phyloP scores from a whole-genome alignment of 2,329 filamentous ascomycete genomes.

The Fusarium sambucinum region DNA sequence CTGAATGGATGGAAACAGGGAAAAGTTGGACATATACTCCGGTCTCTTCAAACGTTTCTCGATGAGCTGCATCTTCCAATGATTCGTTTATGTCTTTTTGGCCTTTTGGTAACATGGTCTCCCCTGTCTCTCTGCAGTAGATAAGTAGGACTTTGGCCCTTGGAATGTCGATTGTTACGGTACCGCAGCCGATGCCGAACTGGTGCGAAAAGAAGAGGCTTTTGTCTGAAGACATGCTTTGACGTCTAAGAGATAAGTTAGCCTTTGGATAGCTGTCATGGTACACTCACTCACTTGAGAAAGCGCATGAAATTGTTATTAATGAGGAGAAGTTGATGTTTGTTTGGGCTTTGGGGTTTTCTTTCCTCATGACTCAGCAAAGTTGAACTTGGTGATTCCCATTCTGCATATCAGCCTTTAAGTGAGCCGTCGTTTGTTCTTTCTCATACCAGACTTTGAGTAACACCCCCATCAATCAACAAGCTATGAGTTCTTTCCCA shows the following conservation, averaged over 20 bases:
- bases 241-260: too few species aligned
- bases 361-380: neutral
- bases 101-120: constrained; percentile 22
- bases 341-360: neutral
- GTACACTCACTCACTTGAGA: too few species aligned
- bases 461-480: too few species aligned
- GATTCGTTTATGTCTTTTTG: constrained; percentile 11
- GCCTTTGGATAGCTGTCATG: neutral
- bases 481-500: too few species aligned
- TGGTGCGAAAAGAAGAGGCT: constrained; percentile 9
- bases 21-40: constrained; percentile 1
- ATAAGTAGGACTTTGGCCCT: constrained; percentile 6
- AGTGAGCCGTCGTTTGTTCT: neutral
- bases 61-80: constrained; percentile 1
- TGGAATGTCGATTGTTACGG: neutral
- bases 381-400: neutral
- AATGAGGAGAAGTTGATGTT: too few species aligned
- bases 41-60: constrained; percentile 24
- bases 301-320: too few species aligned
- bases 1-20: neutral
- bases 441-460: too few species aligned
- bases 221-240: neutral
- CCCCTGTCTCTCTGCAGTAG: neutral
- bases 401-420: neutral
- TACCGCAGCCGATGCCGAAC: constrained; percentile 17